Evolutionary conservation across 106 monocot species (phyloP).

Genomic region (Hemerocallis citrina): DNA sequence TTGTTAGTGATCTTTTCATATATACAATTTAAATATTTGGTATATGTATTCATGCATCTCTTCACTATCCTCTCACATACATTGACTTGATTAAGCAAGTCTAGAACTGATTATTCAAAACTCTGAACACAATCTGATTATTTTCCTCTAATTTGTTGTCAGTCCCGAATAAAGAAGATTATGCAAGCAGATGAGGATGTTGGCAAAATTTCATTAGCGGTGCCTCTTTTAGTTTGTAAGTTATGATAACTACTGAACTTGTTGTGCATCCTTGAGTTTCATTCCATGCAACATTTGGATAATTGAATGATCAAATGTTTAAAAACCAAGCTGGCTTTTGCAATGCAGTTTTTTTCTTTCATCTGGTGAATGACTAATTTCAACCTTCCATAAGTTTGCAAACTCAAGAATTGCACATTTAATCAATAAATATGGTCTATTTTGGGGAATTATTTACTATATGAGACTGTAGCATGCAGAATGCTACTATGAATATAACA

Average conservation of each 20-base stretch:
- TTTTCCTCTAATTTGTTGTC: conserved; percentile 8
- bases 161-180: conserved; percentile 97
- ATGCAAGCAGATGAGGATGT: conserved; percentile 99
- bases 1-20: neutral
- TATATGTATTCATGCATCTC: neutral
- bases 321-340: neutral
- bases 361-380: neutral
- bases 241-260: neutral
- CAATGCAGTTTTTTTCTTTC: neutral
- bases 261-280: neutral
- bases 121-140: neutral
- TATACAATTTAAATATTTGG: conserved; percentile 1
- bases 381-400: neutral
- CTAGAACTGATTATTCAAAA: neutral
- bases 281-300: neutral
- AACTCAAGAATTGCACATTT: neutral
- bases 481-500: neutral
- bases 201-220: conserved; percentile 91
- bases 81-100: neutral
- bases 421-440: neutral
- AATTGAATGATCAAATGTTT: neutral
- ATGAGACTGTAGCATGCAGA: neutral
- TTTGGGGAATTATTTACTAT: neutral
- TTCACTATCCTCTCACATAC: neutral
- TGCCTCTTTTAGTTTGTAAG: conserved; percentile 99